A percentile compares a stretch with the other conserved stretches of the same genome.
phyloP scores from a whole-genome alignment of 2,329 filamentous ascomycete species.

The Aspergillus pseudoglaucus region DNA sequence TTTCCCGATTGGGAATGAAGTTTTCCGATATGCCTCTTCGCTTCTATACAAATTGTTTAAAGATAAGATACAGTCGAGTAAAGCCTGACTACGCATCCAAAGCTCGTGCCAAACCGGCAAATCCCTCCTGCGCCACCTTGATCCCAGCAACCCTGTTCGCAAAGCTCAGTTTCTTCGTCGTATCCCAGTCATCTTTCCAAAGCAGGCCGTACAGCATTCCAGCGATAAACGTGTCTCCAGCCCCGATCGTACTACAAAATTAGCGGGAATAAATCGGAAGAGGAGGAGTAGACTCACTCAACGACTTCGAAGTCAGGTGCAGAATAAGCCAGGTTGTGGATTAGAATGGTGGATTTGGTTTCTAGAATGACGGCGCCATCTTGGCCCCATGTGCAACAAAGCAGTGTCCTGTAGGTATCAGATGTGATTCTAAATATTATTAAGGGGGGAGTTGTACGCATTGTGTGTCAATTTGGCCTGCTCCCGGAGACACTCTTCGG shows the following conservation, averaged over 20 bases:
- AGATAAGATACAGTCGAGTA: not conserved
- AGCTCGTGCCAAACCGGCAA: conserved; percentile 45
- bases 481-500: conserved; percentile 47
- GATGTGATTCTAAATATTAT: no score
- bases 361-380: conserved; percentile 46
- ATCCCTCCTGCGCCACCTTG: conserved; percentile 64
- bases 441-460: conserved; percentile 44
- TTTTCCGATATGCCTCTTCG: no score
- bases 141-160: conserved; percentile 61
- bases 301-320: conserved; percentile 41
- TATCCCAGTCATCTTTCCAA: conserved; percentile 47
- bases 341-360: conserved; percentile 24
- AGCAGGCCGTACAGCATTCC: conserved; percentile 60
- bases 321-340: conserved; percentile 41
- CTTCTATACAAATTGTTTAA: no score
- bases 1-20: not conserved
- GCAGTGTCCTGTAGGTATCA: no score
- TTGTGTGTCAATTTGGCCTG: conserved; percentile 36
- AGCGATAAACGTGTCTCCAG: conserved; percentile 70
- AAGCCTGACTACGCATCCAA: conserved; percentile 4
- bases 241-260: conserved; percentile 57
- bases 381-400: conserved; percentile 56
- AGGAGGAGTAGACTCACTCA: conserved; percentile 46
- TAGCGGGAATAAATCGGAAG: conserved; percentile 4
- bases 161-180: conserved; percentile 48